Evolutionary conservation across 805 yeast species (phyloP).

Genomic region (Candida sphagnicola): DNA sequence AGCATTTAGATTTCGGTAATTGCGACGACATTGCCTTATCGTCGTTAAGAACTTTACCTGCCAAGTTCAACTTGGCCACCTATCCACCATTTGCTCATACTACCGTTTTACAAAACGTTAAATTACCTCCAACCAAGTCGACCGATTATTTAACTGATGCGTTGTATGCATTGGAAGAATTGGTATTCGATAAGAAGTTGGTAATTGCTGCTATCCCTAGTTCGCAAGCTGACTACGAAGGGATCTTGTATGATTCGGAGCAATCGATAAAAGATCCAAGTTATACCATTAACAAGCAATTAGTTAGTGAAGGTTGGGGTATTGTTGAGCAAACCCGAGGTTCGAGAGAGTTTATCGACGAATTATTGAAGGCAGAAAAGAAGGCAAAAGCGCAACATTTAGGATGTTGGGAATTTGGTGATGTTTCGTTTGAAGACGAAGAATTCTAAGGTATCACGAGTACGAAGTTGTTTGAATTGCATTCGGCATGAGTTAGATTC

Average conservation of each 20-base stretch:
- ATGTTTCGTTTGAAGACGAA: slow-evolving; percentile 57
- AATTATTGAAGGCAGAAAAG: slow-evolving; percentile 40
- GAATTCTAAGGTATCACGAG: too few species aligned
- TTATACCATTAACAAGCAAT: slow-evolving; percentile 56
- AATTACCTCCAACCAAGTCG: slow-evolving; percentile 54
- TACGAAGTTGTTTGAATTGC: too few species aligned
- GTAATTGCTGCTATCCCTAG: slow-evolving; percentile 51
- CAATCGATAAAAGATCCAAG: slow-evolving; percentile 49
- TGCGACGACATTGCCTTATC: slow-evolving; percentile 40
- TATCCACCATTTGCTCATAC: slow-evolving; percentile 54
- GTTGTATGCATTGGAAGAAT: slow-evolving; percentile 49
- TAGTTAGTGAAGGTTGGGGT: slow-evolving; percentile 59
- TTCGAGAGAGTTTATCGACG: slow-evolving; percentile 30
- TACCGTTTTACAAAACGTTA: slow-evolving; percentile 49
- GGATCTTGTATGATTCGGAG: slow-evolving; percentile 53
- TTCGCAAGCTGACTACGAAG: slow-evolving; percentile 43
- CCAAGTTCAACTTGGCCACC: slow-evolving; percentile 36
- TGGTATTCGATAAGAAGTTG: slow-evolving; percentile 47
- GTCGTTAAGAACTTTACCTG: slow-evolving; percentile 50
- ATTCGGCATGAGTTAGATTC: too few species aligned
- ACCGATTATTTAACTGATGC: slow-evolving; percentile 55
- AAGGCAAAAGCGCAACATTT: slow-evolving; percentile 46
- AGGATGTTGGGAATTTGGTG: slow-evolving; percentile 79
- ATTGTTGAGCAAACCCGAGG: slow-evolving; percentile 36
- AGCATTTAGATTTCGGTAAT: slow-evolving; percentile 62